A percentile compares a stretch with the other conserved stretches of the same genome.
Evolutionary conservation across 306 rosid species (phyloP).

Genomic region (Sicyos edulis): DNA sequence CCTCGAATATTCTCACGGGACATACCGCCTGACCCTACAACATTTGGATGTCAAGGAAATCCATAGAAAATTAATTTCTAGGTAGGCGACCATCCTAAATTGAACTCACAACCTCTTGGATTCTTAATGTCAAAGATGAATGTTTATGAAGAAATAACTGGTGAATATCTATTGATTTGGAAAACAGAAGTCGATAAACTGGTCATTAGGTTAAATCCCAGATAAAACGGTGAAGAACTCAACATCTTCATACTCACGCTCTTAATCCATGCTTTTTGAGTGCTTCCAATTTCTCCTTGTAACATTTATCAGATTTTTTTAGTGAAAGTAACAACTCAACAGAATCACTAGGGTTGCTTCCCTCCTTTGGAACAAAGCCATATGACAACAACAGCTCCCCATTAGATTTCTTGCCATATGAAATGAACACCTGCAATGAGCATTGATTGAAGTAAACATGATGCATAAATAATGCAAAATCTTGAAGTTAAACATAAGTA

Average conservation of each 20-base stretch:
- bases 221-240: background rate
- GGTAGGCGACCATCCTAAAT: too few species aligned
- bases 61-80: too few species aligned
- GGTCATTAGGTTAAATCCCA: background rate
- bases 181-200: background rate
- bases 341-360: conserved; percentile 80
- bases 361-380: conserved; percentile 92
- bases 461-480: background rate
- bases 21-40: too few species aligned
- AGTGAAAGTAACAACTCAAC: conserved; percentile 76
- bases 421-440: conserved; percentile 73
- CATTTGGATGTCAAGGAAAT: too few species aligned
- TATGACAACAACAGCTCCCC: conserved; percentile 89
- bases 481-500: background rate
- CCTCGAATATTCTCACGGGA: too few species aligned
- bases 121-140: background rate
- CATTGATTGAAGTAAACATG: conserved; percentile 22
- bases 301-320: conserved; percentile 61
- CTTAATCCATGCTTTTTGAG: conserved; percentile 58
- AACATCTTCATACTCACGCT: conserved; percentile 42
- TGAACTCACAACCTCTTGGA: too few species aligned
- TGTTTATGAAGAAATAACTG: background rate
- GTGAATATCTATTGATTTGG: background rate
- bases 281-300: conserved; percentile 60
- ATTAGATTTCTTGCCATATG: conserved; percentile 87